phyloP scores from a whole-genome alignment of 768 basidiomycete species.

The Lactifluus hygrophoroides region DNA sequence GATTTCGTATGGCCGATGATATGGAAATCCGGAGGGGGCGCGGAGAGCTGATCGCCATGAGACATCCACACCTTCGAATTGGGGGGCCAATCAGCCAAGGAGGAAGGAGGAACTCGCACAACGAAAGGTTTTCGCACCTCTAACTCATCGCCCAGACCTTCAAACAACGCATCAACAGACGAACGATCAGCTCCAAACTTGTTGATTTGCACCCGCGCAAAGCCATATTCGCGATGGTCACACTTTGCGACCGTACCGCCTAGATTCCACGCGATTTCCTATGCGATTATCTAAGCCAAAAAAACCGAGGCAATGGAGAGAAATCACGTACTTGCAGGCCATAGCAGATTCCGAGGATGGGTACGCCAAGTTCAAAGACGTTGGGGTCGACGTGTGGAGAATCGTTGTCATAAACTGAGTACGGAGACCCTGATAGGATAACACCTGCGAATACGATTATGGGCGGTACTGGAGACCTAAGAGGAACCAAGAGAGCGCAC shows the following conservation, averaged over 20 bases:
- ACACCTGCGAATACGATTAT: slow-evolving; percentile 46
- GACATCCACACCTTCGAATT: slow-evolving; percentile 98
- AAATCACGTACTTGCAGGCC: slow-evolving; percentile 68
- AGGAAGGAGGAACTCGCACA: no score
- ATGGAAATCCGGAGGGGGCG: slow-evolving; percentile 74
- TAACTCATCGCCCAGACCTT: slow-evolving; percentile 81
- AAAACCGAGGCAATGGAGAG: neutral
- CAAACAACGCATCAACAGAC: slow-evolving; percentile 69
- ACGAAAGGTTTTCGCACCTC: no score
- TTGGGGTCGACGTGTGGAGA: slow-evolving; percentile 92
- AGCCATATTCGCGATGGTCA: slow-evolving; percentile 92
- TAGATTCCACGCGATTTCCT: slow-evolving; percentile 92
- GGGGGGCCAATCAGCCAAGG: no score
- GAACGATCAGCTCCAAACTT: slow-evolving; percentile 44
- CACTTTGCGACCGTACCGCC: slow-evolving; percentile 79
- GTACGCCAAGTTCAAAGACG: slow-evolving; percentile 80
- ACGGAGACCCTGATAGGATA: slow-evolving; percentile 95
- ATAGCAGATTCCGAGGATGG: slow-evolving; percentile 95
- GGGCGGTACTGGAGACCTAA: neutral
- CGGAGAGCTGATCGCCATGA: slow-evolving; percentile 89
- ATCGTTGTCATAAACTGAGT: slow-evolving; percentile 91
- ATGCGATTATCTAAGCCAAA: neutral
- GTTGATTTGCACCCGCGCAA: slow-evolving; percentile 70
- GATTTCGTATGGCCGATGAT: slow-evolving; percentile 79
- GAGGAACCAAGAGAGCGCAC: slow-evolving; percentile 33